Evolutionary conservation across 306 rosid genomes (phyloP).

Genomic region (Medicago truncatula): MtrunA17r5.0-ANR NC_053047.1:1758501-1759000

Average conservation of each 20-base stretch:
- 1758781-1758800: too few species aligned
- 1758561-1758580: conserved; percentile 20
- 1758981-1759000: neutral
- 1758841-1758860: too few species aligned
- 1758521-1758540: conserved; percentile 29
- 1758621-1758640: conserved; percentile 93
- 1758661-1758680: conserved; percentile 75
- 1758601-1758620: conserved; percentile 68
- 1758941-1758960: too few species aligned
- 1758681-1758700: conserved; percentile 50
- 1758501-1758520: conserved; percentile 17
- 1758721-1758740: too few species aligned
- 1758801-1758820: too few species aligned
- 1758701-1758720: neutral
- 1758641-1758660: conserved; percentile 73
- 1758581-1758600: conserved; percentile 65
- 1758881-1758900: neutral
- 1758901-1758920: neutral
- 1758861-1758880: neutral
- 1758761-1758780: too few species aligned
- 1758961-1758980: neutral
- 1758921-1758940: neutral
- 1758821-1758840: too few species aligned
- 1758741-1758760: too few species aligned
- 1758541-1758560: conserved; percentile 25